A percentile compares a stretch with the other conserved stretches of the same genome.
Evolutionary conservation across 805 yeast genomes (phyloP).

Genomic region (Starmerella stellata): DNA sequence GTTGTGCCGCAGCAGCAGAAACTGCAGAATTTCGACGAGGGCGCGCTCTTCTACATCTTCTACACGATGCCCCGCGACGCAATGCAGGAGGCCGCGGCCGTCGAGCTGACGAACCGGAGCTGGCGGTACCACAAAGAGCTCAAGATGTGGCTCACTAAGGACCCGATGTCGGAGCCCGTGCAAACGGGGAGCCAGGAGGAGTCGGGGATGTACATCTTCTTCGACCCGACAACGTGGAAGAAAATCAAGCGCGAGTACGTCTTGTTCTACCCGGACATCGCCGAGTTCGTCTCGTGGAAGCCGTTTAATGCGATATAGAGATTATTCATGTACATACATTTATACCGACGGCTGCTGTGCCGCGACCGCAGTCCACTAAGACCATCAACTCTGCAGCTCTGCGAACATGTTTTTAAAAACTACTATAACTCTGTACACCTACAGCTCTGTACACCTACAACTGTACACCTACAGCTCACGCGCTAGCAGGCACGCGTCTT

Average conservation of each 20-base stretch:
- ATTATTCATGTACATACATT: too few species aligned
- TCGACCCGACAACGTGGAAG: conserved; percentile 93
- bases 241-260: conserved; percentile 62
- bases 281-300: conserved; percentile 21
- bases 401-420: too few species aligned
- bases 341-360: too few species aligned
- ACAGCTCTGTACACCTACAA: too few species aligned
- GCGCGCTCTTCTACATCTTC: conserved; percentile 80
- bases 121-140: conserved; percentile 96
- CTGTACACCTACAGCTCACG: too few species aligned
- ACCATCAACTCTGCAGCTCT: too few species aligned
- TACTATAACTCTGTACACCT: too few species aligned
- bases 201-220: conserved; percentile 81
- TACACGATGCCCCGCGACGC: conserved; percentile 86
- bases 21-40: conserved; percentile 50
- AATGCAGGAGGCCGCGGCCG: conserved; percentile 81
- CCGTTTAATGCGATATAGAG: too few species aligned
- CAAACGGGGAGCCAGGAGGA: conserved; percentile 70
- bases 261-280: conserved; percentile 42
- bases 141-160: conserved; percentile 93
- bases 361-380: too few species aligned
- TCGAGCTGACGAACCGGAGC: conserved; percentile 76
- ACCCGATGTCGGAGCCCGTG: conserved; percentile 72
- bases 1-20: conserved; percentile 30
- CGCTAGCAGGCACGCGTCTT: too few species aligned